phyloP scores from a whole-genome alignment of 2,329 filamentous ascomycete genomes.

The Pseudogymnoascus sp. region DNA sequence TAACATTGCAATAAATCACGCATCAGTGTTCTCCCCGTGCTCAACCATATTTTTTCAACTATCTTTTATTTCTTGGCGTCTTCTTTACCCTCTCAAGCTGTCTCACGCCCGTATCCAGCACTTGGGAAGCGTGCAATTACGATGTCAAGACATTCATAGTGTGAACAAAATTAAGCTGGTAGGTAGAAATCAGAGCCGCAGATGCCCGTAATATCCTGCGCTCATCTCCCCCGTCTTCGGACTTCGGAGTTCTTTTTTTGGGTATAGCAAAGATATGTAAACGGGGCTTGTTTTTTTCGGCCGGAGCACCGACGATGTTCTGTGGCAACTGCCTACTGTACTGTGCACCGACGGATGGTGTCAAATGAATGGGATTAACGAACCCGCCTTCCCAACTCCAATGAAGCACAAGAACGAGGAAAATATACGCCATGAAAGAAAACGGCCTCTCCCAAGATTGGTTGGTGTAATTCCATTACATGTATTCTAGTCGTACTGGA shows the following conservation, averaged over 20 bases:
- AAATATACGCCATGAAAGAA: conserved; percentile 6
- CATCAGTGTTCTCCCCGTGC: neutral
- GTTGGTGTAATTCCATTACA: conserved; percentile 7
- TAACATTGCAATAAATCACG: neutral
- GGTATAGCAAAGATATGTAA: conserved; percentile 7
- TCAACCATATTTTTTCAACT: neutral
- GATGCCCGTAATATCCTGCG: conserved; percentile 8
- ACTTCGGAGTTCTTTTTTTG: neutral
- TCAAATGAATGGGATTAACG: conserved; percentile 5
- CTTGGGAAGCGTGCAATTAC: conserved; percentile 13
- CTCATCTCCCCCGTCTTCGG: neutral
- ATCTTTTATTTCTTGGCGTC: conserved; percentile 1
- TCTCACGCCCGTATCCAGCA: conserved; percentile 12
- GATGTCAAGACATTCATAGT: conserved; percentile 6
- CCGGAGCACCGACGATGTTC: neutral
- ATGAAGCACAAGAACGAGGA: conserved; percentile 2
- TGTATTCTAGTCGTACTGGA: conserved; percentile 62
- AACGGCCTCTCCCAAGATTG: conserved; percentile 5
- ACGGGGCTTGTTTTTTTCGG: conserved; percentile 1
- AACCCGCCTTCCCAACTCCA: conserved; percentile 6
- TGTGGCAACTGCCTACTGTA: conserved; percentile 2
- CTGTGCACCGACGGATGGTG: neutral
- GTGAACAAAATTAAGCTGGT: conserved; percentile 8
- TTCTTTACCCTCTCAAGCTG: neutral
- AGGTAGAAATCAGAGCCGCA: conserved; percentile 7